Evolutionary conservation across 768 basidiomycete species (phyloP), one percentile per base, ranked within the genome.

Genomic region (Hericium erinaceus): DNA sequence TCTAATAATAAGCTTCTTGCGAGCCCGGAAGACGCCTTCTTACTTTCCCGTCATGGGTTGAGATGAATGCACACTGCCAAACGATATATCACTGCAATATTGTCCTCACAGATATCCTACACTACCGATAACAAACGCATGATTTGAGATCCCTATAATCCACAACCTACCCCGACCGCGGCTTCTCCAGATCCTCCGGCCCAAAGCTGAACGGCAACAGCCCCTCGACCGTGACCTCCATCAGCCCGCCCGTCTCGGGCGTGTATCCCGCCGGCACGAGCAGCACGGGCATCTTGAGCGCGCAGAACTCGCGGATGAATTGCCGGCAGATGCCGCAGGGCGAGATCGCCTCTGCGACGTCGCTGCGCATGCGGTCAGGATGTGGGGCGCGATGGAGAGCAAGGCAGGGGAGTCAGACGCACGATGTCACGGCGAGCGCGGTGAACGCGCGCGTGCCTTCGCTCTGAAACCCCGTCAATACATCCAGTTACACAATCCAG

Each of bases 271-370:
- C 80, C 2, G 87, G 86, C 2, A 89, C 80, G 3, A 94, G 82
- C 24, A 83, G 69, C 56, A 88, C 74, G 0, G 90, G 89, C 77
- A 87, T 88, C 24, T 83, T 75, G 39, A 81, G 78, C 6, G 79
- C 69, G 64, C 89, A 93, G 64, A 95, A 95, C 65, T 95, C 93
- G 58, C 89, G 83, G 52, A 92, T 78, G 52, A 97, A 80, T 68
- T 98, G 95, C 8, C 95, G 86, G 64, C 95, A 99, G 50, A 95
- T 84, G 2, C 95, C 95, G 69, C 97, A 98, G 0, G 95, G 95
- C 1, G 93, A 87, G 50, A 89, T 74, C 0, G 84, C 67, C 0
- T 75, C 67, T 0, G 78, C 64, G 2, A 95, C 83, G 61, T 95
- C 87, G 18, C 91, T 94, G 53, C 8, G 41, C 3, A 41, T 33